Evolutionary conservation across 495 filamentous ascomycete genomes (phyloP).

Genomic region (Pyronema domesticum): DNA sequence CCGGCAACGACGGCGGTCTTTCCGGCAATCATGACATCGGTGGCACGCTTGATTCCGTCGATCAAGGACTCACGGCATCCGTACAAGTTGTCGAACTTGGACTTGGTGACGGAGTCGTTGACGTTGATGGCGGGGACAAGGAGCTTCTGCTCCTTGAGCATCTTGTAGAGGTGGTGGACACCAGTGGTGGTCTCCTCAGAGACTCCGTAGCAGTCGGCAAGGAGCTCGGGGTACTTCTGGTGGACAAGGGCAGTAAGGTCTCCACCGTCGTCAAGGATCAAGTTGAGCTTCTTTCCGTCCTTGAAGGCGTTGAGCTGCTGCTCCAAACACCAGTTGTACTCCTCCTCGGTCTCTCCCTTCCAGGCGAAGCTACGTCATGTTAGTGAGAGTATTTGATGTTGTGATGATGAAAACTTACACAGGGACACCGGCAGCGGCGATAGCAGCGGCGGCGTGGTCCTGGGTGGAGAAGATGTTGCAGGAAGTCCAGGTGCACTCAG

Average conservation of each 20-base stretch:
- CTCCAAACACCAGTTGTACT: slow-evolving; percentile 98
- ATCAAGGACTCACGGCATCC: slow-evolving; percentile 97
- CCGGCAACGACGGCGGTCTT: slow-evolving; percentile 95
- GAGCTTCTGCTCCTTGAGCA: slow-evolving; percentile 83
- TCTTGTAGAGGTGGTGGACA: slow-evolving; percentile 97
- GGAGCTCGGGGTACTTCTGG: slow-evolving; percentile 92
- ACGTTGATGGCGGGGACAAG: slow-evolving; percentile 96
- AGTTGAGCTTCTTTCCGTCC: slow-evolving; percentile 86
- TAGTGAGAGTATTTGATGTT: slow-evolving; percentile 9
- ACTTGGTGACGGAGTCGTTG: slow-evolving; percentile 98
- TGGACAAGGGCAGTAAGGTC: slow-evolving; percentile 93
- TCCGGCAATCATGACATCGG: slow-evolving; percentile 99
- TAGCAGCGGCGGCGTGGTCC: slow-evolving; percentile 94
- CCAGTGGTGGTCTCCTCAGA: slow-evolving; percentile 99
- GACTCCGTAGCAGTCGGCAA: slow-evolving; percentile 92
- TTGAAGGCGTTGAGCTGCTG: slow-evolving; percentile 96
- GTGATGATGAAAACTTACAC: slow-evolving; percentile 38
- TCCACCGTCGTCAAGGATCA: slow-evolving; percentile 98
- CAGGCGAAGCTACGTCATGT: slow-evolving; percentile 57
- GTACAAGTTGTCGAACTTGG: slow-evolving; percentile 99
- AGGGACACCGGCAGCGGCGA: slow-evolving; percentile 81
- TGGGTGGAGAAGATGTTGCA: slow-evolving; percentile 99
- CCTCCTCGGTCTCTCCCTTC: slow-evolving; percentile 99
- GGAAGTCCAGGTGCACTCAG: slow-evolving; percentile 91
- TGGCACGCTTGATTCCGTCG: slow-evolving; percentile 99